These are phyloP conservation scores for Mycosphaerella arachidis DNA, from an alignment of 2,329 filamentous ascomycete species.

Conservation along the genomic window DNA sequence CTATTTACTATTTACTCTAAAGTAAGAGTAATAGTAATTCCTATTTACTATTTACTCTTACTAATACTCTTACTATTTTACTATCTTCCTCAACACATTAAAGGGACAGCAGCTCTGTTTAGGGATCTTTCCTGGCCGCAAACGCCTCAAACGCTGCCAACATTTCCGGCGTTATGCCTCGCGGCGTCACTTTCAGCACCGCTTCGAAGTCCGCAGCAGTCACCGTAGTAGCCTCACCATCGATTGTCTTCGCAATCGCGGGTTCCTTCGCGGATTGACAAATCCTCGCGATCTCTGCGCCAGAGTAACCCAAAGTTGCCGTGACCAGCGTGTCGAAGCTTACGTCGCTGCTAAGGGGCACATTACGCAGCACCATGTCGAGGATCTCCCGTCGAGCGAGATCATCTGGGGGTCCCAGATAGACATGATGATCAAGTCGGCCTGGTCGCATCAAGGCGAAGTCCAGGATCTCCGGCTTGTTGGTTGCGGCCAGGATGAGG, in stretches of 20 bases:
- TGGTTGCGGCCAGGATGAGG: slow-evolving; percentile 84
- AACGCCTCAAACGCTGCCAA: slow-evolving; percentile 55
- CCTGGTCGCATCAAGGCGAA: slow-evolving; percentile 80
- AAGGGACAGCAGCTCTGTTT: not conserved
- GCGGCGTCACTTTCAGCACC: slow-evolving; percentile 43
- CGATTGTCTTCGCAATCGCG: slow-evolving; percentile 9
- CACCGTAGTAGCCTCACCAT: slow-evolving; percentile 36
- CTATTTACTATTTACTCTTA: no score
- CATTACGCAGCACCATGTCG: slow-evolving; percentile 58
- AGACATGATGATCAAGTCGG: slow-evolving; percentile 77
- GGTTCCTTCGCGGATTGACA: slow-evolving; percentile 37
- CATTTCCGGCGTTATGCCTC: slow-evolving; percentile 58
- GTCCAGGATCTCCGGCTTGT: slow-evolving; percentile 81
- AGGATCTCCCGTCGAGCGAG: slow-evolving; percentile 74
- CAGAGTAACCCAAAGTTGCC: slow-evolving; percentile 72
- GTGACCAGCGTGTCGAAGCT: slow-evolving; percentile 60
- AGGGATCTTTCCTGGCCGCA: slow-evolving; percentile 6
- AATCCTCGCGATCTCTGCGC: slow-evolving; percentile 71
- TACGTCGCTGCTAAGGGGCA: slow-evolving; percentile 59
- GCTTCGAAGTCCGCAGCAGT: slow-evolving; percentile 41
- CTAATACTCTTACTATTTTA: no score
- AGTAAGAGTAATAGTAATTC: no score
- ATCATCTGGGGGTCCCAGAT: slow-evolving; percentile 75
- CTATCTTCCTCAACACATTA: no score
- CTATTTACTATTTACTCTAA: no score